A percentile compares a stretch with the other conserved stretches of the same genome.
These are phyloP conservation scores for Aspergillus fijiensis DNA, from an alignment of 2,329 filamentous ascomycete species.

Conservation along the genomic window DNA sequence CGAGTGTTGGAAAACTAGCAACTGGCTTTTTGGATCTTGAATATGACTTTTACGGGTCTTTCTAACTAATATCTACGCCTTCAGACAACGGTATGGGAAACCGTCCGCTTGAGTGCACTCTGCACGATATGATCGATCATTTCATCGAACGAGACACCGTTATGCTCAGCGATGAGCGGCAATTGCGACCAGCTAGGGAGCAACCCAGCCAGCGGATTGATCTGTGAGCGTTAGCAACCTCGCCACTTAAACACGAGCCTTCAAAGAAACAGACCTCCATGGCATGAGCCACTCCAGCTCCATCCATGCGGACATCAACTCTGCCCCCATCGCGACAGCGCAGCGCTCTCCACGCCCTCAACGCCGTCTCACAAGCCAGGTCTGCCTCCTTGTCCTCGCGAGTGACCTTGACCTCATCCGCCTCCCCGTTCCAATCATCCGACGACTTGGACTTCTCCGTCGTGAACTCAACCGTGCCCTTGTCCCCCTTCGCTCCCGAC, in stretches of 20 bases:
- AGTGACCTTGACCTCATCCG: conserved; percentile 3
- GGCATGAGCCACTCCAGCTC: conserved; percentile 7
- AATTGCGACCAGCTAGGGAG: conserved; percentile 1
- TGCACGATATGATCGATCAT: not conserved
- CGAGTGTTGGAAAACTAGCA: too few relatives aligned
- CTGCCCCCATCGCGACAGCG: conserved; percentile 17
- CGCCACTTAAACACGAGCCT: not conserved
- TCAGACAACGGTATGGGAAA: too few relatives aligned
- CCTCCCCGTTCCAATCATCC: conserved; percentile 4
- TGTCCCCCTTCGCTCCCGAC: not conserved
- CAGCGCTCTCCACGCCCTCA: conserved; percentile 15
- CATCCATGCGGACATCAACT: conserved; percentile 18
- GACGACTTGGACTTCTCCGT: conserved; percentile 10
- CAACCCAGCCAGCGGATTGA: conserved; percentile 1
- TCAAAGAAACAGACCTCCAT: conserved; percentile 11
- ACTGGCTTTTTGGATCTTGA: too few relatives aligned
- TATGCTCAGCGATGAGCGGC: conserved; percentile 3
- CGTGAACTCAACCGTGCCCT: conserved; percentile 5
- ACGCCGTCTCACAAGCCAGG: conserved; percentile 10
- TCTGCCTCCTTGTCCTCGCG: conserved; percentile 11
- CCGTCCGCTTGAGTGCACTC: not conserved
- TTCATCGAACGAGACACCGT: not conserved
- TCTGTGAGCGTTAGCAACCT: not conserved
- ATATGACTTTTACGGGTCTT: too few relatives aligned
- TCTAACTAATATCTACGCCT: too few relatives aligned